Evolutionary conservation across 768 basidiomycete genomes (phyloP).

Genomic region (Podaxis sp.): DNA sequence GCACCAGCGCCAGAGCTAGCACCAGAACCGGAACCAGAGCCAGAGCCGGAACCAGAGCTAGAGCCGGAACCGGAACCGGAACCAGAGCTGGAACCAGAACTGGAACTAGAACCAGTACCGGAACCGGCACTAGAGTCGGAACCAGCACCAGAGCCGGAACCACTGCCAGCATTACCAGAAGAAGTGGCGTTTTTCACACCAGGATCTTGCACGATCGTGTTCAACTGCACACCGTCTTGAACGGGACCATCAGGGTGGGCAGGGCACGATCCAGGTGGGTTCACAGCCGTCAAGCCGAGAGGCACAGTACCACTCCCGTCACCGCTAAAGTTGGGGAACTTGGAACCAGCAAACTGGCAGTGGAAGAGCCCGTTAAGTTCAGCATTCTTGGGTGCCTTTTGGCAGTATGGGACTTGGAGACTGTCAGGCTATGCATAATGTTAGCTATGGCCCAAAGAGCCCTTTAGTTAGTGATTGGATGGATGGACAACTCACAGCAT

Average conservation of each 20-base stretch:
- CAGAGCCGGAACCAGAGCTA: too few species aligned
- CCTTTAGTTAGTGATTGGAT: slow-evolving; percentile 17
- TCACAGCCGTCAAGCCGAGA: slow-evolving; percentile 35
- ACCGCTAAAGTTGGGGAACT: slow-evolving; percentile 37
- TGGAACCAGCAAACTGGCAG: slow-evolving; percentile 41
- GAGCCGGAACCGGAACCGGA: too few species aligned
- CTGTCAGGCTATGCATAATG: slow-evolving; percentile 33
- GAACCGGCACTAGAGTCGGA: not conserved
- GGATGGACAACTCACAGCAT: slow-evolving; percentile 33
- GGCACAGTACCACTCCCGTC: slow-evolving; percentile 42
- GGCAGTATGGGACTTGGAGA: slow-evolving; percentile 45
- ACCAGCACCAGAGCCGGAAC: not conserved
- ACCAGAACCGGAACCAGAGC: too few species aligned
- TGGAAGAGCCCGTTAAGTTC: slow-evolving; percentile 53
- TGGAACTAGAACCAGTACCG: not conserved
- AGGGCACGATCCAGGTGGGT: slow-evolving; percentile 42
- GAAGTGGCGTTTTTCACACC: slow-evolving; percentile 11
- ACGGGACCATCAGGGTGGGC: slow-evolving; percentile 38
- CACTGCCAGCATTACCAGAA: not conserved
- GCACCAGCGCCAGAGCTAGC: not conserved
- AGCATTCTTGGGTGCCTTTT: slow-evolving; percentile 39
- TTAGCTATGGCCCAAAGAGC: not conserved
- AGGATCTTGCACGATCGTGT: slow-evolving; percentile 32
- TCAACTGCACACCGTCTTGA: slow-evolving; percentile 40
- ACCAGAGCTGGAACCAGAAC: not conserved